A percentile compares a stretch with the other conserved stretches of the same genome.
phyloP scores from a whole-genome alignment of 202 grass and related monocot species.

The Cymbopogon flexuosus region DNA sequence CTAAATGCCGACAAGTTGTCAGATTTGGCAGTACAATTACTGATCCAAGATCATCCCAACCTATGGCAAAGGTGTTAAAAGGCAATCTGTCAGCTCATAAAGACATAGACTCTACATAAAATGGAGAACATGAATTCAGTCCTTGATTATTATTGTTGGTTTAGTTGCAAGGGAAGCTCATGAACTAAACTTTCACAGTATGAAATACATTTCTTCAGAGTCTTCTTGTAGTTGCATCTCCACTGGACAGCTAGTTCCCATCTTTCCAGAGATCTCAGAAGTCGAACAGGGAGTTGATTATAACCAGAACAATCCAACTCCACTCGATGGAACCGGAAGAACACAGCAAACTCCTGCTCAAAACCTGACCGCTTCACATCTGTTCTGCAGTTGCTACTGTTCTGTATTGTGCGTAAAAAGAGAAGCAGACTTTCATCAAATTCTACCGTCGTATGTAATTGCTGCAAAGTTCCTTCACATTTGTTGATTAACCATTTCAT shows the following conservation, averaged over 20 bases:
- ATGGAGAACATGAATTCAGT: not conserved
- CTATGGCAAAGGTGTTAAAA: not conserved
- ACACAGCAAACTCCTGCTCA: slow-evolving; percentile 38
- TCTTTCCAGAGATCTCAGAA: slow-evolving; percentile 55
- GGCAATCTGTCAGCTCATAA: not conserved
- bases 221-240: slow-evolving; percentile 72
- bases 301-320: slow-evolving; percentile 34
- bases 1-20: not conserved
- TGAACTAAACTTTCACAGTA: slow-evolving; percentile 47
- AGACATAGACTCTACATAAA: not conserved
- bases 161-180: slow-evolving; percentile 40
- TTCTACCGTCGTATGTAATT: slow-evolving; percentile 45
- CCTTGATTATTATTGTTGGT: slow-evolving; percentile 17
- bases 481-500: slow-evolving; percentile 67
- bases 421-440: slow-evolving; percentile 47
- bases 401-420: slow-evolving; percentile 43
- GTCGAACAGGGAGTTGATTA: slow-evolving; percentile 27
- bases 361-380: slow-evolving; percentile 26
- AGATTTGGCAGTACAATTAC: not conserved
- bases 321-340: slow-evolving; percentile 43
- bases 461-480: slow-evolving; percentile 48
- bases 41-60: not conserved
- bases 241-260: slow-evolving; percentile 74
- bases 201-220: slow-evolving; percentile 51
- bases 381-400: slow-evolving; percentile 29